Percentiles rank a stretch among this genome's conserved stretches.
Conservation (phyloP, 371 early-diverging fungal species). For the Mycotypha africana region DNA sequence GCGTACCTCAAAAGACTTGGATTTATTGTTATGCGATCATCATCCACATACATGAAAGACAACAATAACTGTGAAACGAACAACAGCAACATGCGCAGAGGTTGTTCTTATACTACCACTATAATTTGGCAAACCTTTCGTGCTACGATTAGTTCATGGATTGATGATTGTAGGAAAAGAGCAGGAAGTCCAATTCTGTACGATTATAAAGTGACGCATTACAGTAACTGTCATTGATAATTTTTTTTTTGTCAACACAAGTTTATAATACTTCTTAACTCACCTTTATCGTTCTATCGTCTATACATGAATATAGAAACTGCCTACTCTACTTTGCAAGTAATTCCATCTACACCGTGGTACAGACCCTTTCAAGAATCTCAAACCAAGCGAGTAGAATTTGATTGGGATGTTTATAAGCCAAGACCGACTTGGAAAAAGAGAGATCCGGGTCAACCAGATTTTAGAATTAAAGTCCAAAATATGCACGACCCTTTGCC, state of each 20-base stretch:
- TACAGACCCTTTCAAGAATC: conserved; percentile 12
- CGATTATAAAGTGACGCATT: too few species aligned
- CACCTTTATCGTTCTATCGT: not conserved
- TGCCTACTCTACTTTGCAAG: conserved; percentile 20
- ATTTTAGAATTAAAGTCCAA: conserved; percentile 35
- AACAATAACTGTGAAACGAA: too few species aligned
- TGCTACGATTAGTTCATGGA: conserved; percentile 9
- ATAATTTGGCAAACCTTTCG: too few species aligned
- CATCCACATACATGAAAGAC: too few species aligned
- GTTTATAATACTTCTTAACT: too few species aligned
- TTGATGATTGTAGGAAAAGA: too few species aligned
- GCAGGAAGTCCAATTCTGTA: too few species aligned
- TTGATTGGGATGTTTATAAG: conserved; percentile 51
- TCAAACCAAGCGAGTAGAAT: not conserved
- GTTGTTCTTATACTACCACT: too few species aligned
- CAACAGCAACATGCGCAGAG: too few species aligned
- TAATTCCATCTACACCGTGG: conserved; percentile 21
- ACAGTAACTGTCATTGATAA: too few species aligned
- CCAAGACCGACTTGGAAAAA: conserved; percentile 50
- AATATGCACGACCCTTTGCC: conserved; percentile 11
- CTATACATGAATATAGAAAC: conserved; percentile 1
- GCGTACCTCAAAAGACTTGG: conserved; percentile 50
- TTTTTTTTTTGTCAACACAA: too few species aligned
- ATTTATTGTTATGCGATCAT: conserved; percentile 31
- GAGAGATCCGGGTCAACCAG: conserved; percentile 44